A percentile compares a stretch with the other conserved stretches of the same genome.
These are phyloP conservation scores for Fusarium concolor DNA, from an alignment of 2,329 filamentous ascomycete genomes.

Conservation along the genomic window DNA sequence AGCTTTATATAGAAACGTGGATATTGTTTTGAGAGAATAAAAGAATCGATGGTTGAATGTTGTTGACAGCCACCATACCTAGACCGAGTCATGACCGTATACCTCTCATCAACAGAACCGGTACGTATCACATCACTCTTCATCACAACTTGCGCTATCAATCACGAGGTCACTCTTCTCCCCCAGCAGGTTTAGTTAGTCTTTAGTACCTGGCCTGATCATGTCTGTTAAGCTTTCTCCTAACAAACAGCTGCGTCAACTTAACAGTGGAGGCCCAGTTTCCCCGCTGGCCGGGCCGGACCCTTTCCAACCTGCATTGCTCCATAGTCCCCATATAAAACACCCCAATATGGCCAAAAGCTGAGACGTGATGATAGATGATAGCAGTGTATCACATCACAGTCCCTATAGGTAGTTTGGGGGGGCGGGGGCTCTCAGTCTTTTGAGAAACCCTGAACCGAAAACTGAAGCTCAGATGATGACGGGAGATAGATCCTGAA, in stretches of 20 bases:
- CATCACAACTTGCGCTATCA: constrained; percentile 25
- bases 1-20: not conserved
- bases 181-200: constrained; percentile 11
- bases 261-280: constrained; percentile 41
- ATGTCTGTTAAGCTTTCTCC: constrained; percentile 28
- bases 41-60: not conserved
- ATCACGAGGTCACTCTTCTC: constrained; percentile 36
- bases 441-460: not conserved
- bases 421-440: not conserved
- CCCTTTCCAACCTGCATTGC: constrained; percentile 29
- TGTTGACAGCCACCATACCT: constrained; percentile 1
- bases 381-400: constrained; percentile 13
- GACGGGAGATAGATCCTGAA: not conserved
- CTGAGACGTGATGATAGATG: constrained; percentile 16
- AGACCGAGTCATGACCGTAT: constrained; percentile 34
- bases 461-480: not conserved
- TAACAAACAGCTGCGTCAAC: constrained; percentile 6
- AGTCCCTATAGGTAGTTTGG: not conserved
- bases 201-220: constrained; percentile 17
- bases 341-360: constrained; percentile 18
- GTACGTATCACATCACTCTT: constrained; percentile 18
- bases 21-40: not conserved
- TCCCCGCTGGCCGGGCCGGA: constrained; percentile 36
- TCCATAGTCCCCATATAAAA: constrained; percentile 27
- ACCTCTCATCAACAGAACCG: constrained; percentile 4